Conservation (phyloP, 257 asterid species). For the Craterostigma plantagineum region DNA sequence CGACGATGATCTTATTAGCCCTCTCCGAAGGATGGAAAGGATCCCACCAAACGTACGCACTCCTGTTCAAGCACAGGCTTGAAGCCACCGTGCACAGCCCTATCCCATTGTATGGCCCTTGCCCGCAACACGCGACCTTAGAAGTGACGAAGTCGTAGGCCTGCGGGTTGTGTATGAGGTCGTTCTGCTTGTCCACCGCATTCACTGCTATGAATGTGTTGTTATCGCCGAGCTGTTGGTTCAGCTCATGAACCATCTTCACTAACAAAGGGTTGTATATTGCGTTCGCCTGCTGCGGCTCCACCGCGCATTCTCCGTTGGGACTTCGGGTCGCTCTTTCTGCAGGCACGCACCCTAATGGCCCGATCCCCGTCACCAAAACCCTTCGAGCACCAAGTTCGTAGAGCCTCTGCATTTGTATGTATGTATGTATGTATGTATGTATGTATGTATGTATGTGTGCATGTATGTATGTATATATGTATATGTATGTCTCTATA, state of each 20-base stretch:
- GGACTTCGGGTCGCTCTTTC: conserved; percentile 29
- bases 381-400: conserved; percentile 45
- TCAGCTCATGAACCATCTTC: conserved; percentile 28
- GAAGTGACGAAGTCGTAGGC: conserved; percentile 31
- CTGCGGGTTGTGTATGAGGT: conserved; percentile 37
- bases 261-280: conserved; percentile 41
- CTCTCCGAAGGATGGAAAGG: too few relatives aligned
- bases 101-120: too few relatives aligned
- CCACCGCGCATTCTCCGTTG: conserved; percentile 38
- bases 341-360: conserved; percentile 57
- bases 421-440: not conserved
- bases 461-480: not conserved
- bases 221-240: conserved; percentile 30
- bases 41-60: too few relatives aligned
- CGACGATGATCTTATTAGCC: too few relatives aligned
- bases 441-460: not conserved
- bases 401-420: conserved; percentile 22
- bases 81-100: too few relatives aligned
- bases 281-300: conserved; percentile 29
- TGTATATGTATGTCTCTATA: too few relatives aligned
- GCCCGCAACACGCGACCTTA: conserved; percentile 32
- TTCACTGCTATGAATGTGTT: conserved; percentile 40
- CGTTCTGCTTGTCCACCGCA: conserved; percentile 27
- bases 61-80: too few relatives aligned
- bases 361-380: conserved; percentile 55